Evolutionary conservation across 306 rosid species (phyloP).

Genomic region (Echinosophora koreensis): DNA sequence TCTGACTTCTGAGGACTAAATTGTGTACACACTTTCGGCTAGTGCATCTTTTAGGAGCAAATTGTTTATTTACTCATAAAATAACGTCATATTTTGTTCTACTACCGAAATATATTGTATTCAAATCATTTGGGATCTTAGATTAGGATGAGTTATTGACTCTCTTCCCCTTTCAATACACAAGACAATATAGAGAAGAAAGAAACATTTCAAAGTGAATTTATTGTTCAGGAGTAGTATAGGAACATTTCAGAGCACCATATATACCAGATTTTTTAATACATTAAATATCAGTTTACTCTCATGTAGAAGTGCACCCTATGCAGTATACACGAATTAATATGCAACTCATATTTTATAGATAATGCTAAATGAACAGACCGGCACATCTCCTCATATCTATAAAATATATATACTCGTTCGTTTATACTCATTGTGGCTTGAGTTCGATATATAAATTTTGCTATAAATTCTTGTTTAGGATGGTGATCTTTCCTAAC

Average conservation of each 20-base stretch:
- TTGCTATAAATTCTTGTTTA: too few relatives aligned
- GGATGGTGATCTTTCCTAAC: too few relatives aligned
- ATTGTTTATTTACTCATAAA: too few relatives aligned
- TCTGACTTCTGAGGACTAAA: too few relatives aligned
- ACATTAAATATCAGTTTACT: background rate
- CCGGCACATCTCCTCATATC: too few relatives aligned
- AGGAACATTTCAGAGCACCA: background rate
- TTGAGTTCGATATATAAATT: too few relatives aligned
- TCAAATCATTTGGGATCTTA: constrained; percentile 2
- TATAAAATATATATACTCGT: too few relatives aligned
- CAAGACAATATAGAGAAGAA: background rate
- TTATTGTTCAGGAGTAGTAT: background rate
- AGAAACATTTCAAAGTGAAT: background rate
- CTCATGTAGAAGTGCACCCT: constrained; percentile 11
- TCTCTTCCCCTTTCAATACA: constrained; percentile 3
- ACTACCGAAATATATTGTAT: background rate
- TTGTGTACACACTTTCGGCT: too few relatives aligned
- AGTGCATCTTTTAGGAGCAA: too few relatives aligned
- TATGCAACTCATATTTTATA: background rate
- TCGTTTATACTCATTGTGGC: too few relatives aligned
- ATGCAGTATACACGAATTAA: background rate
- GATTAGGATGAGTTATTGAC: constrained; percentile 5
- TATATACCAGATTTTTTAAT: background rate
- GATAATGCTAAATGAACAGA: too few relatives aligned
- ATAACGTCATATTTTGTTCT: background rate